Percentiles rank a stretch among this genome's conserved stretches.
Conservation (phyloP, 2,329 filamentous ascomycete genomes). For the Diplocarpon mali region DNA sequence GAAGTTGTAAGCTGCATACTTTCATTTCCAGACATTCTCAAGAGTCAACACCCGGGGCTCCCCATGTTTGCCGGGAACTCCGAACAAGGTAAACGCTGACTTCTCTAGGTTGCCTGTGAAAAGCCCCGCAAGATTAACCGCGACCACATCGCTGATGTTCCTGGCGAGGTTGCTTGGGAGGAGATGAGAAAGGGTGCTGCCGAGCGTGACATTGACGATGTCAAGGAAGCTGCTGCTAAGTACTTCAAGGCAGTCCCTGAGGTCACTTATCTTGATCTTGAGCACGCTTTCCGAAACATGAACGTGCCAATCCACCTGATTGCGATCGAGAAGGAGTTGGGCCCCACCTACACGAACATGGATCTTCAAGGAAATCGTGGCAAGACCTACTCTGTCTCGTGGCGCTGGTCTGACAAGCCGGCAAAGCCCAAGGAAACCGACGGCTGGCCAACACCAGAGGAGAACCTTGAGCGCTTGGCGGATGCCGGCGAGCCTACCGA, state of each 20-base stretch:
- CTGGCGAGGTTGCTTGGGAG: conserved; percentile 46
- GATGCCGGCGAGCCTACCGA: conserved; percentile 55
- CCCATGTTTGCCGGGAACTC: too few species aligned
- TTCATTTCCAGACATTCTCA: neutral
- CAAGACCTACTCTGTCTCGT: conserved; percentile 52
- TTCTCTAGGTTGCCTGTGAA: conserved; percentile 37
- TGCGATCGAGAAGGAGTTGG: conserved; percentile 45
- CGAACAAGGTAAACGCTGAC: too few species aligned
- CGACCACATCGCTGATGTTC: conserved; percentile 36
- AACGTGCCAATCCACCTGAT: conserved; percentile 50
- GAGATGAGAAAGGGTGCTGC: conserved; percentile 40
- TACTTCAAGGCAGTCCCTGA: conserved; percentile 52
- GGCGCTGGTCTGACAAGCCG: conserved; percentile 48
- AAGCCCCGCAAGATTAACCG: conserved; percentile 48
- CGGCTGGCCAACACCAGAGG: conserved; percentile 47
- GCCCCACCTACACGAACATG: conserved; percentile 54
- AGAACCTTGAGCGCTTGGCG: conserved; percentile 52
- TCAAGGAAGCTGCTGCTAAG: conserved; percentile 46
- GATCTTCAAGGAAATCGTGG: conserved; percentile 58
- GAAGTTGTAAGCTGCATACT: conserved; percentile 20
- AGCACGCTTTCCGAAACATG: conserved; percentile 43
- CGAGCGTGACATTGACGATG: conserved; percentile 49
- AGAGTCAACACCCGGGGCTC: neutral
- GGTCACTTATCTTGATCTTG: conserved; percentile 48
- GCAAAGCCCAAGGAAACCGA: conserved; percentile 46